Evolutionary conservation across 306 rosid genomes (phyloP), one percentile per base, ranked within the genome.

Genomic region (Cucurbita argyrosperma): DNA sequence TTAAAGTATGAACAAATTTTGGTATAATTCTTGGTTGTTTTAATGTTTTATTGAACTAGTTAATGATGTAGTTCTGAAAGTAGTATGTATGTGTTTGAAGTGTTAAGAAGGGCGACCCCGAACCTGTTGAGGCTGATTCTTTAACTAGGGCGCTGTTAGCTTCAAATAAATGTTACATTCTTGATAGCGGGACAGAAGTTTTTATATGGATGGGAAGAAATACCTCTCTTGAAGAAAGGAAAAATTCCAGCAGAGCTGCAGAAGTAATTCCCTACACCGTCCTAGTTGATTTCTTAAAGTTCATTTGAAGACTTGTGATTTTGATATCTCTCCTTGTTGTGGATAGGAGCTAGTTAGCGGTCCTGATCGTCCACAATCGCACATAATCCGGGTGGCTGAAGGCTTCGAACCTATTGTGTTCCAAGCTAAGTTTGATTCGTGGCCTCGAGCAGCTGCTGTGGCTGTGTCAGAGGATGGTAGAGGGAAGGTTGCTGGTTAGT

Each of bases 401-500:
- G 99, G 99, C 57, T 95, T 88, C 65, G 99, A 95, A 85, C 88
- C 97, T 3, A 88, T 95, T 76, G 87, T 87, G 91, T 95, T 95
- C 84, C 84, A 58, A 80, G 88, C 96, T 54, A 95, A 91, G 84
- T 95, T 95, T 19, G 89, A 84, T 75, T 89, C 93, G 55, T 95
- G 99, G 99, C 90, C 97, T 63, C 86, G 85, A 81, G 74, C 88
- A 71, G 43, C 85, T 79, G 75, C 86, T 55, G 82, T 79, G 54
- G 72, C 90, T 42, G 87, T 81, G 66, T 75, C 96, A 10, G 97
- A 95, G 85, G 97, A 95, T 81, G 96, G 99, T 55, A 88, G 97
- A 71, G 99, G 99, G 86, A 95, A 87, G 88, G 99, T 95, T 75
- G 99, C 99, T 82, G 99, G 99, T 95, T 76, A 83, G 90, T 84